Evolutionary conservation across 192 early-diverging fungal genomes (phyloP), one percentile per base, ranked within the genome.

Genomic region (Chytriomyces sp.): DNA sequence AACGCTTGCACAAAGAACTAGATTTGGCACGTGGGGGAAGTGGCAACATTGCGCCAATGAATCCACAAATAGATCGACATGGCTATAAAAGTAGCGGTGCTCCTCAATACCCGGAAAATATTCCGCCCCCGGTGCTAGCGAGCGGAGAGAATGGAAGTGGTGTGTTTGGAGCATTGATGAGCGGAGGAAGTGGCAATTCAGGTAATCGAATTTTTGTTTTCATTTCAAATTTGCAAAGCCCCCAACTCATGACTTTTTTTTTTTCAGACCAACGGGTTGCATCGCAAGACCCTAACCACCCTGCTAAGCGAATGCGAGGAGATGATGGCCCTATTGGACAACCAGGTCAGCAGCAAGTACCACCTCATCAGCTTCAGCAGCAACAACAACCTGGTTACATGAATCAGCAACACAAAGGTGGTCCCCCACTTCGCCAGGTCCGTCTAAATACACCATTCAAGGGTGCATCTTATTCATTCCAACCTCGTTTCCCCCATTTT

Each of bases 1-100:
- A 82, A 46, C 87, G 91, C 45, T 82, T 97, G 67, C 89, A 93
- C 24, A 91, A 92, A 24, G 94, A 98, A 67, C 87, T 97, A 5
- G 95, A 98, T 67, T 86, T 88, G 62, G 72, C 67, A 9, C 89
- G 86, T 69, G 90, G 86, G 43, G 88, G 86, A 16, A 83, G 84
- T 57, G 77, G 84, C 8, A 83, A 81, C 69, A 79, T 83, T 23
- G 80, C 87, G 43, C 79, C 87, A 76, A 81, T 87, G 88, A 53
- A 82, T 78, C 53, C 65, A 1, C 13, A 67, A 8, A 46, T 75
- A 18, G 73, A 75, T 64, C 11, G 48, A n/a, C 63, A 44, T 26
- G 73, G 73, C 11, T 75, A 75, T 48, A 75, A 75, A 50, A 81
- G 81, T 77, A 23, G 83, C 75, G 64, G 86, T 78, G 65, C 86